Conservation (phyloP, 139 green algal species). For the Nannochloris sp. region DNA sequence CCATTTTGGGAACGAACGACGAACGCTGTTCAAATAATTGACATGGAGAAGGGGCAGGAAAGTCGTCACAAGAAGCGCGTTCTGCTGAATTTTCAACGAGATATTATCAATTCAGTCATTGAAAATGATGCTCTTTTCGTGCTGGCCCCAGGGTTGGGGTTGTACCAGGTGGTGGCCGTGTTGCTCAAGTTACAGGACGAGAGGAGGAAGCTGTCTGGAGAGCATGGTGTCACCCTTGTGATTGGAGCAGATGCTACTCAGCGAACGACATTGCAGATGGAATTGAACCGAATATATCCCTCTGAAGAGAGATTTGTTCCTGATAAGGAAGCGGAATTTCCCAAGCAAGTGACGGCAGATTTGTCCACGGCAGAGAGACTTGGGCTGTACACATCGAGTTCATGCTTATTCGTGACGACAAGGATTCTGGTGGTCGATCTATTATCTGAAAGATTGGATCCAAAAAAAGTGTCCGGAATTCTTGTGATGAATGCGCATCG, state of each 20-base stretch:
- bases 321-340: constrained; percentile 11
- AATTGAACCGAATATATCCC: constrained; percentile 36
- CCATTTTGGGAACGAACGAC: too few relatives aligned
- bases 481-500: constrained; percentile 57
- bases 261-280: constrained; percentile 39
- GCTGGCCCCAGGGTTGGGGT: constrained; percentile 65
- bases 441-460: constrained; percentile 49
- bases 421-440: constrained; percentile 93
- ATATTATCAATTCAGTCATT: constrained; percentile 46
- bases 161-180: constrained; percentile 44
- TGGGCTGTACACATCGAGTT: constrained; percentile 43
- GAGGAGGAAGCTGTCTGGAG: constrained; percentile 2
- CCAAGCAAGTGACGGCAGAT: constrained; percentile 60
- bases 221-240: constrained; percentile 48
- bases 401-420: constrained; percentile 72
- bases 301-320: neutral
- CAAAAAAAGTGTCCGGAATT: constrained; percentile 43
- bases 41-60: neutral
- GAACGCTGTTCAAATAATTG: too few relatives aligned
- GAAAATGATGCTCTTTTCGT: constrained; percentile 65
- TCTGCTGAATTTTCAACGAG: constrained; percentile 50
- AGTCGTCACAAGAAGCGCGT: neutral
- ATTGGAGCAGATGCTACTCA: constrained; percentile 57
- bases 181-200: constrained; percentile 37
- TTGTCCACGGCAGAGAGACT: constrained; percentile 45